Evolutionary conservation across 345 rosid species (phyloP).

Genomic region (Brassica napus): DNA sequence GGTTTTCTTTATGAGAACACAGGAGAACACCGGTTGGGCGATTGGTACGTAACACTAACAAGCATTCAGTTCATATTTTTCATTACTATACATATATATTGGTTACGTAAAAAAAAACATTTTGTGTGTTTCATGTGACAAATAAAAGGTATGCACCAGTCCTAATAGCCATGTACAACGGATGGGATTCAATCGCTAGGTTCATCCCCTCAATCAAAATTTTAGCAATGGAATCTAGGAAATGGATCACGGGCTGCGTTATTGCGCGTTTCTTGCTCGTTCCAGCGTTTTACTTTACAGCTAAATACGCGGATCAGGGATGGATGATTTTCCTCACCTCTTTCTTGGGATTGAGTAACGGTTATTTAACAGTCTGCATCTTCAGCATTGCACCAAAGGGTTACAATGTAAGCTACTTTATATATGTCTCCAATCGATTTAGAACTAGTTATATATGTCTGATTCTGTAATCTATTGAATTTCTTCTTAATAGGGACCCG

Average conservation of each 20-base stretch:
- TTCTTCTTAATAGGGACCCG: constrained; percentile 33
- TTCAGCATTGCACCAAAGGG: constrained; percentile 80
- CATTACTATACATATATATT: background rate
- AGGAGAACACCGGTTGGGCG: constrained; percentile 66
- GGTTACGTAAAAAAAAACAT: background rate
- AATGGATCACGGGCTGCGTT: constrained; percentile 46
- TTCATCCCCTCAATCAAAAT: constrained; percentile 52
- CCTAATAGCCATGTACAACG: constrained; percentile 68
- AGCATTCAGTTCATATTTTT: background rate
- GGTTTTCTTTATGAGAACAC: constrained; percentile 86
- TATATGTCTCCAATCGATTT: background rate
- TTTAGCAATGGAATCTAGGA: constrained; percentile 60
- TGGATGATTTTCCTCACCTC: constrained; percentile 83
- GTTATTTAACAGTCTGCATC: constrained; percentile 74
- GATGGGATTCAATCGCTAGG: constrained; percentile 67
- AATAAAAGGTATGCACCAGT: constrained; percentile 75
- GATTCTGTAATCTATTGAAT: background rate
- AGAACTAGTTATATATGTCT: background rate
- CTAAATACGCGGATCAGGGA: constrained; percentile 77
- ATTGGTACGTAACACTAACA: constrained; percentile 53
- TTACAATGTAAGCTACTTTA: constrained; percentile 62
- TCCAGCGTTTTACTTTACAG: constrained; percentile 79
- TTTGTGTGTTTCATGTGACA: background rate
- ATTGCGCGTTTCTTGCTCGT: constrained; percentile 55
- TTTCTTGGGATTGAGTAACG: constrained; percentile 71